Evolutionary conservation across 805 yeast genomes (phyloP).

Genomic region (Barnettozyma sp.): DNA sequence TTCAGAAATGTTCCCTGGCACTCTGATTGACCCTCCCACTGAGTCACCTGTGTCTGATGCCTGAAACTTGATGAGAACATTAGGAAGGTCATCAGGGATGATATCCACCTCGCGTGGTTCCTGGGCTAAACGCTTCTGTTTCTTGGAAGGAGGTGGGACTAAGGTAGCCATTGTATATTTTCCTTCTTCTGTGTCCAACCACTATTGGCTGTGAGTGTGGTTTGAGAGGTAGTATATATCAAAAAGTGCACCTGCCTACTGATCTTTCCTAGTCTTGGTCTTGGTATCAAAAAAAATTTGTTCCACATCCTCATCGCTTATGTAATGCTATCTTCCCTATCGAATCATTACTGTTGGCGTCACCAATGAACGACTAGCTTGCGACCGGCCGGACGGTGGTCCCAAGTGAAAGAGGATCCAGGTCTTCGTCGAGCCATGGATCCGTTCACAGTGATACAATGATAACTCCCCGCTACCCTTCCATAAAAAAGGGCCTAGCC

Average conservation of each 20-base stretch:
- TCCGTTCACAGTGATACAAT: too few relatives aligned
- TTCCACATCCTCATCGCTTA: conserved; percentile 18
- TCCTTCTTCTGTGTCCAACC: too few relatives aligned
- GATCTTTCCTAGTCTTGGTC: neutral
- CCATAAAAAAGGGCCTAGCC: too few relatives aligned
- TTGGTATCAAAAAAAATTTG: conserved; percentile 3
- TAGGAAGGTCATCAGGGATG: conserved; percentile 73
- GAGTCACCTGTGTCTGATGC: conserved; percentile 90
- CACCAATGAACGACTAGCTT: too few relatives aligned
- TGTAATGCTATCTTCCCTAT: too few relatives aligned
- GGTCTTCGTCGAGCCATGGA: too few relatives aligned
- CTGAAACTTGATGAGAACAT: conserved; percentile 81
- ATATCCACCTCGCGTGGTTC: conserved; percentile 67
- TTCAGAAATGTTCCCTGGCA: conserved; percentile 84
- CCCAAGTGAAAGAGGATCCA: too few relatives aligned
- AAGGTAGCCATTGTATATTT: conserved; percentile 69
- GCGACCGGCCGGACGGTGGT: too few relatives aligned
- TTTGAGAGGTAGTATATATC: neutral
- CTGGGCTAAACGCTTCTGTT: conserved; percentile 79
- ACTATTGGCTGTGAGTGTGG: too few relatives aligned
- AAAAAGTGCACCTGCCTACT: neutral
- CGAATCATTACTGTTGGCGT: too few relatives aligned
- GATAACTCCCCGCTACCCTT: too few relatives aligned
- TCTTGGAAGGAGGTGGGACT: conserved; percentile 89
- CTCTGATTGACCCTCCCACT: conserved; percentile 78